phyloP scores from a whole-genome alignment of 495 filamentous ascomycete genomes.

The Tetracladium marchalianum region DNA sequence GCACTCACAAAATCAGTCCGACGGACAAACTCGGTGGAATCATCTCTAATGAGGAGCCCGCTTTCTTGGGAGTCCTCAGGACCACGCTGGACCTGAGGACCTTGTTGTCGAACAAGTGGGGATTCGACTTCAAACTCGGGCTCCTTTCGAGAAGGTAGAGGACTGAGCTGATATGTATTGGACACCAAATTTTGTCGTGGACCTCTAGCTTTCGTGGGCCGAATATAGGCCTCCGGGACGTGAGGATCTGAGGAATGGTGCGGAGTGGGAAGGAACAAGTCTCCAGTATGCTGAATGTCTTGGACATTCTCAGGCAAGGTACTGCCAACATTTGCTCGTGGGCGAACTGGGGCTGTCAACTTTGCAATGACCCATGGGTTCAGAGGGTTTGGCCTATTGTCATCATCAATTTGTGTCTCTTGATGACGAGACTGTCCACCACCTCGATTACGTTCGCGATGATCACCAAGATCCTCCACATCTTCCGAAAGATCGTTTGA shows the following conservation, averaged over 20 bases:
- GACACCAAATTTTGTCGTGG: too few relatives aligned
- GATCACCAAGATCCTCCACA: slow-evolving; percentile 11
- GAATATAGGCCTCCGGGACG: background rate
- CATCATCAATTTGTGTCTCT: too few relatives aligned
- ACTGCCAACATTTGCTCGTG: background rate
- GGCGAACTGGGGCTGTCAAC: slow-evolving; percentile 33
- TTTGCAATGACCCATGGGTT: slow-evolving; percentile 56
- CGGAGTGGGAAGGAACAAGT: slow-evolving; percentile 13
- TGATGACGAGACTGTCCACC: too few relatives aligned
- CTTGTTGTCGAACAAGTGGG: too few relatives aligned
- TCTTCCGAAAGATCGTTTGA: slow-evolving; percentile 23
- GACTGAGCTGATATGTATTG: too few relatives aligned
- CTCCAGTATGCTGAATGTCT: background rate
- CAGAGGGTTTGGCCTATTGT: slow-evolving; percentile 19
- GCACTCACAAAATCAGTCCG: slow-evolving; percentile 15
- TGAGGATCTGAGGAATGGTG: slow-evolving; percentile 10
- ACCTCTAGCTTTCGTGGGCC: too few relatives aligned
- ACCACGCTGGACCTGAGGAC: too few relatives aligned
- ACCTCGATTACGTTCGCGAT: slow-evolving; percentile 10
- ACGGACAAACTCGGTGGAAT: background rate
- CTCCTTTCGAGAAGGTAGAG: too few relatives aligned
- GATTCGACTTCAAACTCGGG: too few relatives aligned
- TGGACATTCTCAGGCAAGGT: background rate
- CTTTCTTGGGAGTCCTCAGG: too few relatives aligned
- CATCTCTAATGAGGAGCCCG: too few relatives aligned